Conservation (phyloP, 176 grass and related monocot genomes). For the Miscanthus lutarioriparius region DNA sequence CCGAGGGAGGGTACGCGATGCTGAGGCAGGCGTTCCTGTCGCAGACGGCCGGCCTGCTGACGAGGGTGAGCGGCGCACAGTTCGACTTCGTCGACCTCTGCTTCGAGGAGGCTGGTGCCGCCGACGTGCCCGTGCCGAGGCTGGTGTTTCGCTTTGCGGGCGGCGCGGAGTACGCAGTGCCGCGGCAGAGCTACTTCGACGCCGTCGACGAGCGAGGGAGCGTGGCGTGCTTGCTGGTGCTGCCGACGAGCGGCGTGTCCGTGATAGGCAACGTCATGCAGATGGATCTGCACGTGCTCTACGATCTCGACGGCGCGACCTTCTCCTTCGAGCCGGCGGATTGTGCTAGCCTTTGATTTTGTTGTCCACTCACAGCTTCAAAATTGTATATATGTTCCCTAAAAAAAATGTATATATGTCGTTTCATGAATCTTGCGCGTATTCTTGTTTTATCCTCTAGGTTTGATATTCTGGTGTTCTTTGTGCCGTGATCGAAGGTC, state of each 20-base stretch:
- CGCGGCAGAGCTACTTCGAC: conserved; percentile 48
- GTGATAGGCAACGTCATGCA: conserved; percentile 65
- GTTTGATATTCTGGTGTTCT: neutral
- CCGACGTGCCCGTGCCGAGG: conserved; percentile 24
- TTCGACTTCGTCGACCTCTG: conserved; percentile 58
- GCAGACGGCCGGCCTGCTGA: conserved; percentile 3
- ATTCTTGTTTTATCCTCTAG: neutral
- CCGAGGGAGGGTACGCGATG: conserved; percentile 39
- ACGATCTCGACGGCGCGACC: conserved; percentile 30
- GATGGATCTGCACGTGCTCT: conserved; percentile 60
- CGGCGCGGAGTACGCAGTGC: conserved; percentile 46
- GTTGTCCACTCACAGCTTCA: neutral
- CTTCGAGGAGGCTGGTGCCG: conserved; percentile 29
- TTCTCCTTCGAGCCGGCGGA: conserved; percentile 48
- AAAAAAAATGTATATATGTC: too few relatives aligned
- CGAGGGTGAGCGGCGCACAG: conserved; percentile 17
- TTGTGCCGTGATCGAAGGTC: neutral
- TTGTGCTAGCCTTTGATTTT: conserved; percentile 37
- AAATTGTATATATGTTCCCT: too few relatives aligned
- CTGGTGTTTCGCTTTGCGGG: conserved; percentile 52
- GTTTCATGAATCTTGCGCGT: neutral
- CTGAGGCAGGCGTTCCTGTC: conserved; percentile 41
- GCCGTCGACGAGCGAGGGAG: conserved; percentile 8
- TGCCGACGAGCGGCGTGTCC: conserved; percentile 41
- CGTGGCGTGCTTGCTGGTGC: conserved; percentile 55